Conservation (phyloP, 2,329 filamentous ascomycete genomes). For the Berkeleyomyces basicola region DNA sequence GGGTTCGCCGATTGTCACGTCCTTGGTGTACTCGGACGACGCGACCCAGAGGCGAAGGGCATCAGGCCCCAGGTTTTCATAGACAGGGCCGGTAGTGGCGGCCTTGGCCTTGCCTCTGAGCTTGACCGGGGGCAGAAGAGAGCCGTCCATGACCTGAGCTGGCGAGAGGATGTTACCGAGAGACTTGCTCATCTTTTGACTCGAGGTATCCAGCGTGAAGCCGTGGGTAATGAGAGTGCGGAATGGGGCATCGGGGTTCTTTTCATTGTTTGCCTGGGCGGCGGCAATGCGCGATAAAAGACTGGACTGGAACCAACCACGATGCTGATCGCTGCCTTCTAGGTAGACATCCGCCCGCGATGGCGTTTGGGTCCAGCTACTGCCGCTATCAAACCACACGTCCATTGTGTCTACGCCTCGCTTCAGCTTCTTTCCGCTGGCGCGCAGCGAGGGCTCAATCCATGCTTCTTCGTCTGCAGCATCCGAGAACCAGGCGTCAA, state of each 20-base stretch:
- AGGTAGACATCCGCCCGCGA: constrained; percentile 68
- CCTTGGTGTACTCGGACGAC: constrained; percentile 77
- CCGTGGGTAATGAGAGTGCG: constrained; percentile 86
- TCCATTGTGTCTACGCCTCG: constrained; percentile 95
- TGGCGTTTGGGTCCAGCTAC: constrained; percentile 57
- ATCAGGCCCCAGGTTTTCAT: constrained; percentile 68
- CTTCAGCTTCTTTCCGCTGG: constrained; percentile 35
- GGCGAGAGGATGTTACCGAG: constrained; percentile 77
- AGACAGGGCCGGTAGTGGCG: constrained; percentile 22
- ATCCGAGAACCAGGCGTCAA: constrained; percentile 94
- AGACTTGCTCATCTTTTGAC: constrained; percentile 99
- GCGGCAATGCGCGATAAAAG: constrained; percentile 66
- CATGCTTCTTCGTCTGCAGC: constrained; percentile 56
- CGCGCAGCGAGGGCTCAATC: constrained; percentile 48
- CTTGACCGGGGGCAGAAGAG: constrained; percentile 54
- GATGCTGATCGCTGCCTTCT: constrained; percentile 89
- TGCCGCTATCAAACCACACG: constrained; percentile 98
- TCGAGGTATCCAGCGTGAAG: constrained; percentile 74
- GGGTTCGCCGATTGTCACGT: constrained; percentile 65
- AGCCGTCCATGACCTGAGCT: constrained; percentile 68
- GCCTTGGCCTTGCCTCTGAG: constrained; percentile 32
- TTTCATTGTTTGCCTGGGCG: neutral
- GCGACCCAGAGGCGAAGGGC: constrained; percentile 82
- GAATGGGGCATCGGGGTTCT: constrained; percentile 45
- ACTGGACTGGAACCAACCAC: constrained; percentile 97